Evolutionary conservation across 768 basidiomycete species (phyloP), one percentile per base, ranked within the genome.

Genomic region (Leucocoprinus birnbaumii): DNA sequence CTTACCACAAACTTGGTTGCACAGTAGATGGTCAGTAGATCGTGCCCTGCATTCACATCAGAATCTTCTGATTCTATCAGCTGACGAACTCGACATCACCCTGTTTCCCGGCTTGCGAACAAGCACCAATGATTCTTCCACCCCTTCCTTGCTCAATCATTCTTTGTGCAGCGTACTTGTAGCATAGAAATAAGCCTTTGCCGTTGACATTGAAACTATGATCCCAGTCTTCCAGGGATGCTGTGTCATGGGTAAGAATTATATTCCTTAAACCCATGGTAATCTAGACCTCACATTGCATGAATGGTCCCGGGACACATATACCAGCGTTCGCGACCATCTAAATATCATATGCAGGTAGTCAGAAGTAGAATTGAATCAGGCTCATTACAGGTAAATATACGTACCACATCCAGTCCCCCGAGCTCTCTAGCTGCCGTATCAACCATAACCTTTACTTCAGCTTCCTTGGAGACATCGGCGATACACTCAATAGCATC

Each of bases 121-220:
- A 61, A 1, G 73, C 71, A 41, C 85, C 79, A 24, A 86, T 75
- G 56, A 87, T 81, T 16, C 79, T 71, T 1, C 85, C 82, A 14
- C 82, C 77, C 4, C 66, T 68, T 0, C 77, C 74, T 67, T 81
- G 80, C 8, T 84, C 73, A 21, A 67, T 64, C 86, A 87, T 87
- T 60, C 81, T 78, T 49, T 69, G 70, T 16, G 81, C 84, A 1
- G 84, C 86, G 56, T 85, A 73, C 51, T 85, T 82, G 43, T 86
- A 86, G 63, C 82, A 86, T 57, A 82, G 73, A 68, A 81, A 85
- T 2, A 75, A 68, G 35, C 84, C 84, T 51, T 80, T 76, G 57
- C 77, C 71, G 60, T 87, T 87, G 60, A 86, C 68, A 3, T 73
- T 68, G 57, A 79, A 68, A 6, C 68, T 38, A 62, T 61, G 66